A percentile compares a stretch with the other conserved stretches of the same genome.
These are phyloP conservation scores for Globisporangium middletonii DNA, from an alignment of 352 stramenopile genomes.

Conservation along the genomic window DNA sequence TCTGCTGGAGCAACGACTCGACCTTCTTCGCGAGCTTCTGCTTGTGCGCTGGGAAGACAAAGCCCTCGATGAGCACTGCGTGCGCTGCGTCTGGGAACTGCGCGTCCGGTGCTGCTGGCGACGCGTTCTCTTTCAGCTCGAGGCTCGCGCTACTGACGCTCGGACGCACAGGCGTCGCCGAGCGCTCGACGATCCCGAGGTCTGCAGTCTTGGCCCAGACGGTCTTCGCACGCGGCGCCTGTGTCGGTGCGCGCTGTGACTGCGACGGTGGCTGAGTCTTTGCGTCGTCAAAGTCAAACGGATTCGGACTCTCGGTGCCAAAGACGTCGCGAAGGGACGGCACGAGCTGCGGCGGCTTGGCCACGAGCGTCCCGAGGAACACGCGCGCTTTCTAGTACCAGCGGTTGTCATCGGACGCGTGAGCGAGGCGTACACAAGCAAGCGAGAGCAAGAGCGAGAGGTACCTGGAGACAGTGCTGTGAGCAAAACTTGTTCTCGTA, in stretches of 20 bases:
- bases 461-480: conserved; percentile 55
- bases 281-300: conserved; percentile 44
- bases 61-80: conserved; percentile 75
- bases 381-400: conserved; percentile 56
- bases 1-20: conserved; percentile 6
- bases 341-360: conserved; percentile 80
- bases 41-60: conserved; percentile 82
- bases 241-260: not conserved
- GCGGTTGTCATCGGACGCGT: too few relatives aligned
- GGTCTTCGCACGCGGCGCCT: conserved; percentile 37
- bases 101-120: conserved; percentile 23
- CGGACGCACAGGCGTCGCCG: conserved; percentile 18
- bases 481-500: conserved; percentile 84
- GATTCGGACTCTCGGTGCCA: conserved; percentile 71
- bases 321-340: conserved; percentile 76
- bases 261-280: conserved; percentile 1
- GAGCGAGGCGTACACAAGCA: too few relatives aligned
- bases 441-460: not conserved
- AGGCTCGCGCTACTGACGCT: conserved; percentile 13
- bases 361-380: conserved; percentile 47
- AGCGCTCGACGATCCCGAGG: conserved; percentile 61
- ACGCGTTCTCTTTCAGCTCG: conserved; percentile 40
- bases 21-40: conserved; percentile 43
- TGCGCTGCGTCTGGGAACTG: conserved; percentile 54
- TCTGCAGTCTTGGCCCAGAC: conserved; percentile 76